These are phyloP conservation scores for Magnaporthiopsis poae DNA, from an alignment of 2,329 filamentous ascomycete genomes.

Conservation along the genomic window DNA sequence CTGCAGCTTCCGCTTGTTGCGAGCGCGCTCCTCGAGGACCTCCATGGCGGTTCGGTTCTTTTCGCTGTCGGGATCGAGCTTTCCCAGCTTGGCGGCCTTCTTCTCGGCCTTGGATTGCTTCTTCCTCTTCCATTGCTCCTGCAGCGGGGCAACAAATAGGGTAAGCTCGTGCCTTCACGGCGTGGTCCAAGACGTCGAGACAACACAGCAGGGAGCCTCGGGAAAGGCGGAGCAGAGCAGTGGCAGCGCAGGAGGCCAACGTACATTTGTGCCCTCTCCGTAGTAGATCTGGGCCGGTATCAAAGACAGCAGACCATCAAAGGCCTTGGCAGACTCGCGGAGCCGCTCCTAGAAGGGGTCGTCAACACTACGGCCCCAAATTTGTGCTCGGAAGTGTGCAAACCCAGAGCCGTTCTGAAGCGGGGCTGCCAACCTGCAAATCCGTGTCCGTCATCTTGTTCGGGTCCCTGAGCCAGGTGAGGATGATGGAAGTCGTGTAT, in stretches of 20 bases:
- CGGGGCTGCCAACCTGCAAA: constrained; percentile 14
- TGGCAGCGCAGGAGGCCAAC: constrained; percentile 26
- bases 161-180: background rate
- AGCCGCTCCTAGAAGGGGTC: constrained; percentile 38
- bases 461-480: background rate
- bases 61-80: constrained; percentile 81
- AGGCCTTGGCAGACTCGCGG: constrained; percentile 58
- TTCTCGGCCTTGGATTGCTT: constrained; percentile 93
- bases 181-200: background rate
- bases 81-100: constrained; percentile 46
- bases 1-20: constrained; percentile 71
- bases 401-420: background rate
- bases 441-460: constrained; percentile 16
- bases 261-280: constrained; percentile 71
- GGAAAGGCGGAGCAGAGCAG: background rate
- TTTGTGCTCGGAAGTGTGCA: background rate
- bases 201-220: background rate
- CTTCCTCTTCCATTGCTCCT: constrained; percentile 91
- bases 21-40: constrained; percentile 70
- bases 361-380: constrained; percentile 6
- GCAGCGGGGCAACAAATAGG: constrained; percentile 9
- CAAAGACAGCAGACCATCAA: constrained; percentile 75
- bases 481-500: background rate
- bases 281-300: constrained; percentile 90
- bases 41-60: constrained; percentile 77